phyloP scores from a whole-genome alignment of 768 basidiomycete species.

The Pisolithus albus region DNA sequence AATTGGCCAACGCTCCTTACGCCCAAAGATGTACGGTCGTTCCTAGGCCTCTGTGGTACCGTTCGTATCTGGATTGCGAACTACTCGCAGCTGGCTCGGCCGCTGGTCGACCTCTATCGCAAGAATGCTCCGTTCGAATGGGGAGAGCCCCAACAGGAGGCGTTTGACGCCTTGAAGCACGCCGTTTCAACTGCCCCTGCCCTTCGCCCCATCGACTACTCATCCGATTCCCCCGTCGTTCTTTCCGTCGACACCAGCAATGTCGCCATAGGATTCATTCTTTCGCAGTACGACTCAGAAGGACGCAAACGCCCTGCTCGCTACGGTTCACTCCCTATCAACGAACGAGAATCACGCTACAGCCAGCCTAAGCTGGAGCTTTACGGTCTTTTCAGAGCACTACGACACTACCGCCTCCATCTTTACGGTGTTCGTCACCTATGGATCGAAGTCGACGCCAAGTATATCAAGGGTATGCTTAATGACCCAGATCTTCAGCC shows the following conservation, averaged over 20 bases:
- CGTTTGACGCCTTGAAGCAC: slow-evolving; percentile 19
- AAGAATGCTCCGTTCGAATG: slow-evolving; percentile 23
- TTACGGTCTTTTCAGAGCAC: not conserved
- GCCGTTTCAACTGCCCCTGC: slow-evolving; percentile 7
- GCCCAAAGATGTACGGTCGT: slow-evolving; percentile 15
- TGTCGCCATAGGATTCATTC: slow-evolving; percentile 30
- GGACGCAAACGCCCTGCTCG: slow-evolving; percentile 18
- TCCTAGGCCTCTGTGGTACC: slow-evolving; percentile 24
- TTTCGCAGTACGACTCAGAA: slow-evolving; percentile 3
- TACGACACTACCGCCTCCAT: not conserved
- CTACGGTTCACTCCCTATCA: slow-evolving; percentile 36
- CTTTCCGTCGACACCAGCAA: slow-evolving; percentile 21
- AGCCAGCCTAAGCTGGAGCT: slow-evolving; percentile 25
- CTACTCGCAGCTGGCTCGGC: slow-evolving; percentile 15
- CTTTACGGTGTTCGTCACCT: not conserved
- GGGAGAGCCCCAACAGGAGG: slow-evolving; percentile 3
- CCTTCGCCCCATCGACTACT: not conserved
- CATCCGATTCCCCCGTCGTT: not conserved
- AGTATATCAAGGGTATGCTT: not conserved
- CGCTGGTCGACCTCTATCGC: slow-evolving; percentile 17
- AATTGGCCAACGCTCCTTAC: slow-evolving; percentile 24
- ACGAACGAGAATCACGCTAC: slow-evolving; percentile 12
- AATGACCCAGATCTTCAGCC: not conserved
- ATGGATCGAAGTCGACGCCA: not conserved
- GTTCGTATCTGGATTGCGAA: slow-evolving; percentile 25